Percentiles rank a stretch among this genome's conserved stretches.
Conservation (phyloP, 75 land plant genomes). For the Larix kaempferi region DNA sequence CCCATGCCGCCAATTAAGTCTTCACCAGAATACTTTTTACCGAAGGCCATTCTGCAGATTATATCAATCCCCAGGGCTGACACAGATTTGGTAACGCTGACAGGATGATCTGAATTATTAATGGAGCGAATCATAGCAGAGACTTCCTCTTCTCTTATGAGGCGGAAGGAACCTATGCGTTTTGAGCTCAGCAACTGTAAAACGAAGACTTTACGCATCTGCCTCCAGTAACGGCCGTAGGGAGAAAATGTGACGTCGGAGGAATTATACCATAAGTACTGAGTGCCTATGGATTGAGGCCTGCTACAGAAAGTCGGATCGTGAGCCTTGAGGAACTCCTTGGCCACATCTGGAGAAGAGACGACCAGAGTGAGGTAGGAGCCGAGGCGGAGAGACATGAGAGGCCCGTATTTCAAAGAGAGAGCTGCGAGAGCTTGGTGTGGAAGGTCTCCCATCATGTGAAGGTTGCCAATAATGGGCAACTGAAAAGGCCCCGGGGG, state of each 20-base stretch:
- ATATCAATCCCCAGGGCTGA: background rate
- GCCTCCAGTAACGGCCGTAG: conserved; percentile 32
- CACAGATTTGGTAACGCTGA: background rate
- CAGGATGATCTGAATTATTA: too few relatives aligned
- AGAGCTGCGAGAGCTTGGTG: conserved; percentile 1
- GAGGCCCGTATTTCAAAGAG: conserved; percentile 4
- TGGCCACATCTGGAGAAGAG: conserved; percentile 7
- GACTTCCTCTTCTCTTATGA: conserved; percentile 22
- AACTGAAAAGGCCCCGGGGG: conserved; percentile 6
- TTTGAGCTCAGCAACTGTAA: conserved; percentile 22
- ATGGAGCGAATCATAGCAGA: background rate
- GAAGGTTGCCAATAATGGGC: conserved; percentile 13
- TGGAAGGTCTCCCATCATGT: background rate
- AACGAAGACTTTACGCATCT: conserved; percentile 17
- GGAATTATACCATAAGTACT: background rate
- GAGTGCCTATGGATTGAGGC: background rate
- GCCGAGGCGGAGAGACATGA: conserved; percentile 7
- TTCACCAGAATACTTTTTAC: background rate
- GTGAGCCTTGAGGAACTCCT: conserved; percentile 4
- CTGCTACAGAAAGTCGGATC: background rate
- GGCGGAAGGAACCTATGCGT: conserved; percentile 5
- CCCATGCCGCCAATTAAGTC: background rate
- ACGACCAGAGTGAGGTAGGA: background rate
- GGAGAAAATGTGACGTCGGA: conserved; percentile 10
- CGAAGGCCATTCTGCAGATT: background rate